A percentile compares a stretch with the other conserved stretches of the same genome.
phyloP scores from a whole-genome alignment of 164 flowering plant genomes.

The Malania oleifera region DNA sequence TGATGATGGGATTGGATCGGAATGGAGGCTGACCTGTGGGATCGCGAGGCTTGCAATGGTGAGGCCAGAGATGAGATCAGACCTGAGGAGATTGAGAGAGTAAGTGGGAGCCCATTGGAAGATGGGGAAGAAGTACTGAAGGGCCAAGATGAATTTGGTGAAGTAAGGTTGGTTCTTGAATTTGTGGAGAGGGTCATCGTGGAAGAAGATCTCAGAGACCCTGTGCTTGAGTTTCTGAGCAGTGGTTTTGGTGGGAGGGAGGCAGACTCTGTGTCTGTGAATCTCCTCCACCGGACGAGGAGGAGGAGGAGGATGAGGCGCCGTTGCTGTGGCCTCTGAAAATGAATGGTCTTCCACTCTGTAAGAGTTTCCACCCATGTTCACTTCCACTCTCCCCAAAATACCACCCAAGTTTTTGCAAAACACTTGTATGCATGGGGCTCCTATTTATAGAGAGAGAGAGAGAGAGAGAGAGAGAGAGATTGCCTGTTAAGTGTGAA shows the following conservation, averaged over 20 bases:
- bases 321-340: too few relatives aligned
- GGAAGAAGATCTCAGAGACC: slow-evolving; percentile 77
- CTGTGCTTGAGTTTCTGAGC: slow-evolving; percentile 50
- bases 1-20: too few relatives aligned
- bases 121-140: slow-evolving; percentile 77
- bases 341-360: too few relatives aligned
- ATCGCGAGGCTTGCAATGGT: slow-evolving; percentile 84
- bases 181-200: slow-evolving; percentile 74
- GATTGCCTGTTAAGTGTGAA: too few relatives aligned
- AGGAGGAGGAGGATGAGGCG: too few relatives aligned
- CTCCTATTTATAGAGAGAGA: background rate
- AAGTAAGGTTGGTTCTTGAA: slow-evolving; percentile 56
- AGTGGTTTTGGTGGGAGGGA: slow-evolving; percentile 56
- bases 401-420: too few relatives aligned
- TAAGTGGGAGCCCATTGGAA: slow-evolving; percentile 42
- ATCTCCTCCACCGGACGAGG: background rate
- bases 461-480: background rate
- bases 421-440: too few relatives aligned
- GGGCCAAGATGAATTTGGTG: slow-evolving; percentile 43
- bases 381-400: too few relatives aligned
- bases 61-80: slow-evolving; percentile 66
- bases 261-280: slow-evolving; percentile 47
- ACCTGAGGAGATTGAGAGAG: slow-evolving; percentile 34
- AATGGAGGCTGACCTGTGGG: slow-evolving; percentile 51
- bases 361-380: too few relatives aligned